phyloP scores from a whole-genome alignment of 1,139 yeast genomes.

The Pichia sp. region DNA sequence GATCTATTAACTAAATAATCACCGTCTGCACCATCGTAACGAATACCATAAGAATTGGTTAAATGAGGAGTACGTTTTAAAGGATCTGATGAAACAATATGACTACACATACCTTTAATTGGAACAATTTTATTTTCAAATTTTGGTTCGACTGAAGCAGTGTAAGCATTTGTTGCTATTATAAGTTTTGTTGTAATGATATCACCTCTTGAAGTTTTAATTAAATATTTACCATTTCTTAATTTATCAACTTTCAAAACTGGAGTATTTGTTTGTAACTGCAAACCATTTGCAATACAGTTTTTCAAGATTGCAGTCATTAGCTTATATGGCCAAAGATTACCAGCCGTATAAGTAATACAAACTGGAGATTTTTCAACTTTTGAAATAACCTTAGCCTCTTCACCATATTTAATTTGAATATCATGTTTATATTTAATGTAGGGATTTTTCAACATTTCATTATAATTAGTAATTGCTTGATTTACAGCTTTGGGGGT shows the following conservation, averaged over 20 bases:
- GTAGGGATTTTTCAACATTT: slow-evolving; percentile 21
- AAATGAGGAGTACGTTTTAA: slow-evolving; percentile 22
- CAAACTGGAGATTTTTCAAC: slow-evolving; percentile 31
- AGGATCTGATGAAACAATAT: slow-evolving; percentile 17
- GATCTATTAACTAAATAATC: slow-evolving; percentile 29
- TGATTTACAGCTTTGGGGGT: slow-evolving; percentile 15
- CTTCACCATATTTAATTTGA: slow-evolving; percentile 23
- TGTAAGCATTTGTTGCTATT: slow-evolving; percentile 37
- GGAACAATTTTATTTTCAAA: slow-evolving; percentile 23
- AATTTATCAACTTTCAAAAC: slow-evolving; percentile 9
- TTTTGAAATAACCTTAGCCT: slow-evolving; percentile 22
- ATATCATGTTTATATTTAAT: slow-evolving; percentile 17
- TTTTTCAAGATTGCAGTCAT: slow-evolving; percentile 30
- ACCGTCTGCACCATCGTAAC: slow-evolving; percentile 18
- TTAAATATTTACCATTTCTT: slow-evolving; percentile 22
- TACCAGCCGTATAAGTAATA: slow-evolving; percentile 35
- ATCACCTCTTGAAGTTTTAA: slow-evolving; percentile 32
- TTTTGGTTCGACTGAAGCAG: slow-evolving; percentile 28
- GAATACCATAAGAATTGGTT: slow-evolving; percentile 24
- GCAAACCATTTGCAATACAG: slow-evolving; percentile 30
- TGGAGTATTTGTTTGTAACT: slow-evolving; percentile 36
- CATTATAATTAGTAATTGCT: slow-evolving; percentile 20
- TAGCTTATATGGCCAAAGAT: slow-evolving; percentile 38
- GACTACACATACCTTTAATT: slow-evolving; percentile 24
- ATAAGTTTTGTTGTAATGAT: slow-evolving; percentile 31